Percentiles rank a stretch among this genome's conserved stretches.
Evolutionary conservation across 2,329 filamentous ascomycete genomes (phyloP).

Genomic region (Orbilia quercus): DNA sequence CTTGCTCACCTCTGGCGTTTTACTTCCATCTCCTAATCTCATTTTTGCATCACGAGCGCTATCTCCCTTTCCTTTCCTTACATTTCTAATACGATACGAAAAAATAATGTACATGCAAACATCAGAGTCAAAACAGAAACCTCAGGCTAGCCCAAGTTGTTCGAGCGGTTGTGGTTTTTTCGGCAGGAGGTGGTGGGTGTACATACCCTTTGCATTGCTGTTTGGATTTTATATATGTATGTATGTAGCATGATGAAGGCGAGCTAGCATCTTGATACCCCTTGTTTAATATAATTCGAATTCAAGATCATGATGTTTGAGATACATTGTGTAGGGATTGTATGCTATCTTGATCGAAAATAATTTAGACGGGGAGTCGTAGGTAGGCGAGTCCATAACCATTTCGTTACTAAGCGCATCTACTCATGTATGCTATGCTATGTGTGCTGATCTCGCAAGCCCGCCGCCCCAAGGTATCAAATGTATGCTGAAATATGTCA

Average conservation of each 20-base stretch:
- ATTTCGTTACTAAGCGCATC: no score
- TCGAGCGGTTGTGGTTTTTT: conserved; percentile 2
- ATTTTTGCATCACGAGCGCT: conserved; percentile 14
- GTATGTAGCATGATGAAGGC: conserved; percentile 8
- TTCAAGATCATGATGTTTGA: not conserved
- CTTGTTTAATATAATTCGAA: not conserved
- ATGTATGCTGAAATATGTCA: no score
- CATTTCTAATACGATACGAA: conserved; percentile 12
- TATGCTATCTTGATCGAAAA: no score
- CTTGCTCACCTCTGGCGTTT: conserved; percentile 50
- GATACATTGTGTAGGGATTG: no score
- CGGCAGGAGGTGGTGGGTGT: conserved; percentile 8
- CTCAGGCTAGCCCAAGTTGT: not conserved
- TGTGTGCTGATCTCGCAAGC: no score
- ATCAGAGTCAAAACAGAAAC: conserved; percentile 18
- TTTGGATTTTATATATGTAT: not conserved
- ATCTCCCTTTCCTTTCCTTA: not conserved
- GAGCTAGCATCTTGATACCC: conserved; percentile 42
- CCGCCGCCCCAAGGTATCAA: no score
- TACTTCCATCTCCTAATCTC: not conserved
- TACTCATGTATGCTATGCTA: no score
- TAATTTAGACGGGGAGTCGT: no score
- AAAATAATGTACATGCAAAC: conserved; percentile 23
- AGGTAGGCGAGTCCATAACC: no score
- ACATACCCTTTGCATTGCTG: conserved; percentile 9